Evolutionary conservation across 257 asterid species (phyloP).

Genomic region (Capsicum baccatum): DNA sequence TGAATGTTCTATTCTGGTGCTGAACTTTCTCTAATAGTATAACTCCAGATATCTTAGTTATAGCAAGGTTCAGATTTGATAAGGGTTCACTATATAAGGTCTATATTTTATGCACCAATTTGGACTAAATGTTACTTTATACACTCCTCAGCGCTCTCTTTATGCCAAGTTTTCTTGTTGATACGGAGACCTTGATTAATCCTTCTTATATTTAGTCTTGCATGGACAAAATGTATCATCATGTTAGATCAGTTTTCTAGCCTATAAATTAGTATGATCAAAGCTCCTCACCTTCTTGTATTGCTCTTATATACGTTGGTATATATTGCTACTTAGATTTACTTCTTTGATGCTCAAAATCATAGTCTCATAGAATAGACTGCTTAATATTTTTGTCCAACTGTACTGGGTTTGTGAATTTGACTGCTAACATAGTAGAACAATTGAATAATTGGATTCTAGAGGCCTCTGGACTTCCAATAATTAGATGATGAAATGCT

Average conservation of each 20-base stretch:
- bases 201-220: neutral
- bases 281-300: neutral
- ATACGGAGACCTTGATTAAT: neutral
- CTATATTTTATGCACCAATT: neutral
- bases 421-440: too few species aligned
- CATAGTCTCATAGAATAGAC: conserved; percentile 4
- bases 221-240: neutral
- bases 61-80: neutral
- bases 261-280: neutral
- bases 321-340: neutral
- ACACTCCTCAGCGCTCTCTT: neutral
- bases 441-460: too few species aligned
- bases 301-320: neutral
- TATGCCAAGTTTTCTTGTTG: neutral
- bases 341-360: neutral
- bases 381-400: neutral
- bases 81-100: neutral
- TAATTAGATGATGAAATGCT: too few species aligned
- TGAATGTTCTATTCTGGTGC: too few species aligned
- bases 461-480: too few species aligned
- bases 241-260: neutral
- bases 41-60: neutral
- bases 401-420: neutral
- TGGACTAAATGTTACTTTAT: neutral
- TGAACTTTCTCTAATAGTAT: neutral